phyloP scores from a whole-genome alignment of 2,329 filamentous ascomycete species.

The Calonectria hongkongensis region DNA sequence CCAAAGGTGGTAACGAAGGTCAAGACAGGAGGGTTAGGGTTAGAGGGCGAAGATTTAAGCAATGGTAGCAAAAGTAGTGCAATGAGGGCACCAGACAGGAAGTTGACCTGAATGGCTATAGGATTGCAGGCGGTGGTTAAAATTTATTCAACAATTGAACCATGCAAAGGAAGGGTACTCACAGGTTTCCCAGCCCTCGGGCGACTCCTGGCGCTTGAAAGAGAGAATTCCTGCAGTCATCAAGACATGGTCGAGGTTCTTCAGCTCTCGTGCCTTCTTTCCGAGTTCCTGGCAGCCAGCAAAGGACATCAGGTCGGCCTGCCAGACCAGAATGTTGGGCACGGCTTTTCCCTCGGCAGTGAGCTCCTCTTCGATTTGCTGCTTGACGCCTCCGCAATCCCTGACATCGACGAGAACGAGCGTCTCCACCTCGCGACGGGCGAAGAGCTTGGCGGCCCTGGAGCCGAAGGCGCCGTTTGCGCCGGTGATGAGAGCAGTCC shows the following conservation, averaged over 20 bases:
- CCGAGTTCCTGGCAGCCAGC: constrained; percentile 58
- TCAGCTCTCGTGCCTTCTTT: constrained; percentile 52
- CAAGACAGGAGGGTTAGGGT: constrained; percentile 59
- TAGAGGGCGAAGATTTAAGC: constrained; percentile 58
- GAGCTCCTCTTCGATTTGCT: constrained; percentile 59
- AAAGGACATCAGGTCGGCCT: constrained; percentile 62
- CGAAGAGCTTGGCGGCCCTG: constrained; percentile 60
- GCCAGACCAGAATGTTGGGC: constrained; percentile 60
- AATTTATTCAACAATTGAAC: neutral
- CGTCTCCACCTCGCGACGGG: constrained; percentile 57
- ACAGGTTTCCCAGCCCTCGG: constrained; percentile 63
- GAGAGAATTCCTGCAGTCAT: constrained; percentile 62
- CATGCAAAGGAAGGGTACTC: constrained; percentile 36
- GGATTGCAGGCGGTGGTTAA: constrained; percentile 30
- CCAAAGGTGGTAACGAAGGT: constrained; percentile 63
- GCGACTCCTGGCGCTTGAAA: constrained; percentile 60
- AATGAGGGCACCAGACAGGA: constrained; percentile 59
- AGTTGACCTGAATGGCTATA: constrained; percentile 61
- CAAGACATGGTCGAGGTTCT: constrained; percentile 60
- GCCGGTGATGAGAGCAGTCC: constrained; percentile 60
- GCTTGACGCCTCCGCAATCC: constrained; percentile 57
- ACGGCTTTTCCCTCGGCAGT: constrained; percentile 47
- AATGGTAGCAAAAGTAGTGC: constrained; percentile 58
- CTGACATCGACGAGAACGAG: constrained; percentile 61
- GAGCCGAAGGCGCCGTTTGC: constrained; percentile 62